Base-by-base conservation (phyloP, 2,329 filamentous ascomycete species). In the Alternaria consortialis region DNA sequence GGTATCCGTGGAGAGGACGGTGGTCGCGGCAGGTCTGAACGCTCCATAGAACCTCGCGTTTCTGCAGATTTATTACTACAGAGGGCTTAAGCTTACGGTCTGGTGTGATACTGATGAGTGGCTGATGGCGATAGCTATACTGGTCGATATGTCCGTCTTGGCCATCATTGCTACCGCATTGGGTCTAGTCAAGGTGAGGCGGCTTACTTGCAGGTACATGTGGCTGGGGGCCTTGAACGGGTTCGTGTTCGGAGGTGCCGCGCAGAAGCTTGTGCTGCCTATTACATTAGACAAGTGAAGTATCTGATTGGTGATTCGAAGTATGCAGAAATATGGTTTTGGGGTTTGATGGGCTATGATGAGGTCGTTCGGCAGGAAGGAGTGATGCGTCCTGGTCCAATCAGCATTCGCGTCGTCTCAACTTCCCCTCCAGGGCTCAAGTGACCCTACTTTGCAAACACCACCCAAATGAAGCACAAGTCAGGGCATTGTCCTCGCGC, bases 41-140 rank as follows among this genome's bases (percentile, higher is more conserved):
- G n/a, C 43, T 25, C 27, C 29, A 29, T 23, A 31, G 13, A 31
- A 20, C 23, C 23, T 43, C 25, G 43, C 43, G 37, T 50, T 23
- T 57, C 59, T 67, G 58, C 63, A 63, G 61, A 52, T 70, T 74
- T 71, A 72, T 71, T 69, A 39, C 68, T 65, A 23, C 55, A 58
- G 47, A 58, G 17, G 60, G 65, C 50, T 46, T 27, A 23, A 44
- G 25, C 42, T 39, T 34, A 51, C 57, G 48, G 27, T 37, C n/a
- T 23, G 17, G 46, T 27, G 40, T 57, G 53, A 46, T 20, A n/a
- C 5, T 39, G 5, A 20, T 46, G 43, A 25, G n/a, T 34, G 43
- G 15, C 13, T 27, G 23, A 20, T 13, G 15, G 17, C 34, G 37
- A 20, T 46, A 9, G 17, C 17, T 27, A 13, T 15, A 36, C 36